phyloP scores from a whole-genome alignment of 2,329 filamentous ascomycete species.

The Diaporthe citriasiana region DNA sequence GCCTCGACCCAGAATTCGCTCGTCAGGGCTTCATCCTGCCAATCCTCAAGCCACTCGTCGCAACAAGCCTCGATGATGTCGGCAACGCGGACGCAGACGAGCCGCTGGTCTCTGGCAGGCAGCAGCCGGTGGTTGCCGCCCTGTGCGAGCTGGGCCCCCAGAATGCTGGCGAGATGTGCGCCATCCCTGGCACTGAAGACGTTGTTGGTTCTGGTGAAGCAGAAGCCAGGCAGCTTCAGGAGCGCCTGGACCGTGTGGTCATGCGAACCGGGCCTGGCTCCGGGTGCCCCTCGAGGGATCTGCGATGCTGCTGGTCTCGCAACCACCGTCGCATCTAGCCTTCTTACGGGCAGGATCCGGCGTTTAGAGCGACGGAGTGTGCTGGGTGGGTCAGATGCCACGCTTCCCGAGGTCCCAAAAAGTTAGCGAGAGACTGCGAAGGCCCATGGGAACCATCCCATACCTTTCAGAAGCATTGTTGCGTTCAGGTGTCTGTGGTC shows the following conservation, averaged over 20 bases:
- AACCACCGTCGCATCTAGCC: background rate
- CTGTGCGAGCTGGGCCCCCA: slow-evolving; percentile 25
- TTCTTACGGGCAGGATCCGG: background rate
- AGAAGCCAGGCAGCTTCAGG: slow-evolving; percentile 38
- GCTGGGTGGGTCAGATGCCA: background rate
- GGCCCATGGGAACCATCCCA: background rate
- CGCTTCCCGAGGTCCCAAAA: background rate
- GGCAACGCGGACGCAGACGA: slow-evolving; percentile 27
- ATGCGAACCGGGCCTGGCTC: slow-evolving; percentile 4
- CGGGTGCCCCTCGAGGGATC: background rate
- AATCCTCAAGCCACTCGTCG: slow-evolving; percentile 41
- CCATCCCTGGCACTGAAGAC: background rate
- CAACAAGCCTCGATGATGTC: slow-evolving; percentile 39
- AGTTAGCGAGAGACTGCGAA: background rate
- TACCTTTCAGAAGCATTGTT: background rate
- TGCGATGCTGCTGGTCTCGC: background rate
- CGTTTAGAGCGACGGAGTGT: slow-evolving; percentile 19
- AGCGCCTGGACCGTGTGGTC: slow-evolving; percentile 30
- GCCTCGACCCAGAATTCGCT: slow-evolving; percentile 31
- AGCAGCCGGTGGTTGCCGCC: background rate
- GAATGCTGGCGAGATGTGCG: slow-evolving; percentile 3
- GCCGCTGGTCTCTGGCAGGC: slow-evolving; percentile 25
- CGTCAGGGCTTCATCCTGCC: slow-evolving; percentile 35
- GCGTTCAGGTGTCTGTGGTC: slow-evolving; percentile 5
- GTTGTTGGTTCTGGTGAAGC: background rate